phyloP scores from a whole-genome alignment of 768 basidiomycete genomes.

The Leccinum imitatum region DNA sequence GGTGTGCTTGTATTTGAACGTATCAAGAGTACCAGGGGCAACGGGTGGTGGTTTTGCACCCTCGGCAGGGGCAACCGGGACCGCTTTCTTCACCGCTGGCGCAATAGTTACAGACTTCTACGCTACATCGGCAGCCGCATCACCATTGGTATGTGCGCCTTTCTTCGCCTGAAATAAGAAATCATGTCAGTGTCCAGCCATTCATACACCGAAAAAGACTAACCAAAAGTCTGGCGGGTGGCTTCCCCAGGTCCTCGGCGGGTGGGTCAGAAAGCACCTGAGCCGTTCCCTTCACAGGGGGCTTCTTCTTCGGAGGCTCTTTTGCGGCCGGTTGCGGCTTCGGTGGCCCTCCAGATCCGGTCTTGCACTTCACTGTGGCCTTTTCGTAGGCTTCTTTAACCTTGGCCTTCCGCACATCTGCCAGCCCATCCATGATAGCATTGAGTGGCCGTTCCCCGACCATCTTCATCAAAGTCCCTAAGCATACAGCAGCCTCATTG shows the following conservation, averaged over 20 bases:
- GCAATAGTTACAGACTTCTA: conserved; percentile 26
- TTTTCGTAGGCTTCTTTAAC: conserved; percentile 93
- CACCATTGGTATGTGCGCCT: conserved; percentile 35
- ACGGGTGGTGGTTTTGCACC: conserved; percentile 44
- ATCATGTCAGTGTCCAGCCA: conserved; percentile 4
- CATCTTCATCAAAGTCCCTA: conserved; percentile 95
- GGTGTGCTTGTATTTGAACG: too few species aligned
- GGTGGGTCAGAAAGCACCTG: conserved; percentile 17
- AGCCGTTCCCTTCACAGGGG: conserved; percentile 32
- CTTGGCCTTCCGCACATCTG: conserved; percentile 86
- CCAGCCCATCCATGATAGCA: conserved; percentile 79
- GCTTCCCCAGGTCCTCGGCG: conserved; percentile 39
- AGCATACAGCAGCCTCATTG: conserved; percentile 79
- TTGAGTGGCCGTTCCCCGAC: conserved; percentile 91
- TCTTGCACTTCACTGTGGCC: conserved; percentile 88
- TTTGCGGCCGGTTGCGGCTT: conserved; percentile 36
- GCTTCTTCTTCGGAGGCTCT: conserved; percentile 39
- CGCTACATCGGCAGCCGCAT: conserved; percentile 13
- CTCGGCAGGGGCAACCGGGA: conserved; percentile 39
- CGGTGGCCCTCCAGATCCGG: conserved; percentile 53
- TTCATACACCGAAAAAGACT: not conserved
- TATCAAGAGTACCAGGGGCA: too few species aligned
- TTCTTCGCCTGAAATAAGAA: conserved; percentile 52
- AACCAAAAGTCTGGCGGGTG: conserved; percentile 48
- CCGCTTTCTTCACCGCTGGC: conserved; percentile 44